Conservation (phyloP, 2,329 filamentous ascomycete species). For the Colletotrichum eremochloae region DNA sequence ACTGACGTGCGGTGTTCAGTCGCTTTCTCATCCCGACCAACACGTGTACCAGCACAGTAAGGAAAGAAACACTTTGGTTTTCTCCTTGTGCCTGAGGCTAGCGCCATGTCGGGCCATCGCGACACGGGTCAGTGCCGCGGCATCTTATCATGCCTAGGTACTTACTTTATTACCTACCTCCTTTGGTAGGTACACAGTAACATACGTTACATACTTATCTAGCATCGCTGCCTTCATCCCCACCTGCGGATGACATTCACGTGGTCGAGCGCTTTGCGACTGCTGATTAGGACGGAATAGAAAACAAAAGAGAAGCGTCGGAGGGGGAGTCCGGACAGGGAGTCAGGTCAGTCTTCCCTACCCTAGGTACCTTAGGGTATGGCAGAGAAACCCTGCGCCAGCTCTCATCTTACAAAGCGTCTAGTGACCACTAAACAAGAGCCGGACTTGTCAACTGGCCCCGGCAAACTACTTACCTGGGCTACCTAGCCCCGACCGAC, state of each 20-base stretch:
- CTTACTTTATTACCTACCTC: background rate
- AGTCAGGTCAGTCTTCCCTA: background rate
- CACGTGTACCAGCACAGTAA: slow-evolving; percentile 2
- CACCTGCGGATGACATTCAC: background rate
- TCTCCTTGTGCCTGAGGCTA: background rate
- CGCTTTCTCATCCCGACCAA: slow-evolving; percentile 15
- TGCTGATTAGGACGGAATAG: background rate
- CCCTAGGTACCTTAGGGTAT: background rate
- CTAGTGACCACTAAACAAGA: slow-evolving; percentile 22
- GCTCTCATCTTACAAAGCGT: slow-evolving; percentile 11
- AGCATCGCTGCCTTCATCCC: background rate
- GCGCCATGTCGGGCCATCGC: background rate
- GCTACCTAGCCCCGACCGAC: slow-evolving; percentile 1
- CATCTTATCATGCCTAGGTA: background rate
- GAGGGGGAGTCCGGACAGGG: background rate
- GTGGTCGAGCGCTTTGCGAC: background rate
- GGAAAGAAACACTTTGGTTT: background rate
- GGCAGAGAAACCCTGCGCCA: background rate
- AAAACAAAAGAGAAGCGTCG: background rate
- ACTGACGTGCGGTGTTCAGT: background rate
- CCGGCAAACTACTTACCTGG: slow-evolving; percentile 8
- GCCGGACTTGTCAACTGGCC: slow-evolving; percentile 26
- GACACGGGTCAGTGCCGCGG: background rate
- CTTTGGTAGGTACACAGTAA: too few species aligned
- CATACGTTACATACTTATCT: background rate